These are phyloP conservation scores for Mycena citricolor DNA, from an alignment of 1,284 basidiomycete species.

Conservation along the genomic window DNA sequence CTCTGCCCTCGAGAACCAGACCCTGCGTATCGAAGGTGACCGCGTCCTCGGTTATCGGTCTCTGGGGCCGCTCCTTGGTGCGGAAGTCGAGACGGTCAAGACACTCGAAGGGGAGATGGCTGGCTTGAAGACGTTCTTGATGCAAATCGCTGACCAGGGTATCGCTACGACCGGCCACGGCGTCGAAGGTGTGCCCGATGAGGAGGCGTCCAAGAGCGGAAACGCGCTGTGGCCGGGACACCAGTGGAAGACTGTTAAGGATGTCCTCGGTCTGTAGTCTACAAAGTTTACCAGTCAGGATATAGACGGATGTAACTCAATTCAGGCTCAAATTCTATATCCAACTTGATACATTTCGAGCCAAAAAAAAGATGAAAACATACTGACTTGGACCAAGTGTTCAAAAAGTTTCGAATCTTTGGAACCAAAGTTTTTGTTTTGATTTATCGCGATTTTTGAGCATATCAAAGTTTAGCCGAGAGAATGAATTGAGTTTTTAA, in stretches of 20 bases:
- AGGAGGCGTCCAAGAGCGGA: conserved; percentile 4
- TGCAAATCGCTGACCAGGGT: background rate
- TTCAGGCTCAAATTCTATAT: no score
- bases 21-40: conserved; percentile 32
- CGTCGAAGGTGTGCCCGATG: conserved; percentile 3
- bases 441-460: no score
- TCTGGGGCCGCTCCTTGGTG: conserved; percentile 22
- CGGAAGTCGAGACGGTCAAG: conserved; percentile 21
- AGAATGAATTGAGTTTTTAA: no score
- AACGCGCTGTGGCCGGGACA: conserved; percentile 10
- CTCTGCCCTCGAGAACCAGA: conserved; percentile 24
- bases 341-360: no score
- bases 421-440: no score
- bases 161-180: conserved; percentile 7
- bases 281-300: no score
- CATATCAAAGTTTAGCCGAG: no score
- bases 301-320: no score
- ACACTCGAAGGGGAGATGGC: conserved; percentile 11
- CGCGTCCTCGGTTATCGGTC: conserved; percentile 25
- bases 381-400: no score
- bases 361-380: no score
- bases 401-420: no score
- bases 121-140: background rate
- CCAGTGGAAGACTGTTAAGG: conserved; percentile 13
- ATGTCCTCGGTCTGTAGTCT: conserved; percentile 3